Percentiles rank a stretch among this genome's conserved stretches.
phyloP scores from a whole-genome alignment of 495 filamentous ascomycete species.

The Annulohypoxylon nitens region DNA sequence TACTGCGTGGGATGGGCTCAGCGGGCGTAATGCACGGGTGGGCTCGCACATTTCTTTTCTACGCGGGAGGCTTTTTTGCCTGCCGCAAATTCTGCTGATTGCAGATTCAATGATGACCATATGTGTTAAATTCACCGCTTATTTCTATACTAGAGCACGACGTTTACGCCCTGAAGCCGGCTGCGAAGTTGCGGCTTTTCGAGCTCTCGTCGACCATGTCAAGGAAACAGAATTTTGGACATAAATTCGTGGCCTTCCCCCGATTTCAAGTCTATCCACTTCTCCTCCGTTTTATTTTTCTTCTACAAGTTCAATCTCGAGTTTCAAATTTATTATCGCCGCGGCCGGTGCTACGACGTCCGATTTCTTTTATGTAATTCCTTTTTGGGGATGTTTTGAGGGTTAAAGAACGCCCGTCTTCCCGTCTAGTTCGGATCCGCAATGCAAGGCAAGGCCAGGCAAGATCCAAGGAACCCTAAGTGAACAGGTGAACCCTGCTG shows the following conservation, averaged over 20 bases:
- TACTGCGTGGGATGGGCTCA: too few species aligned
- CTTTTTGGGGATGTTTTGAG: neutral
- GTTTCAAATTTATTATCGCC: neutral
- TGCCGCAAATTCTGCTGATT: conserved; percentile 13
- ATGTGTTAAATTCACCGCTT: conserved; percentile 30
- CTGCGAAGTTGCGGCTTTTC: conserved; percentile 24
- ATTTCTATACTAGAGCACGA: neutral
- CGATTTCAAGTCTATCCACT: neutral
- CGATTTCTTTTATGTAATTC: conserved; percentile 4
- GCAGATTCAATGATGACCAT: conserved; percentile 4
- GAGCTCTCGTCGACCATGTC: neutral
- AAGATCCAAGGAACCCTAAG: neutral
- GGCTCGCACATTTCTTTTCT: conserved; percentile 4
- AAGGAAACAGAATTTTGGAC: neutral
- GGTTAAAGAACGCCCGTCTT: neutral
- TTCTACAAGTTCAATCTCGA: neutral
- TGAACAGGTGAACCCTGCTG: neutral
- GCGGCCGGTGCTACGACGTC: neutral
- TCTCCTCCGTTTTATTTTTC: neutral
- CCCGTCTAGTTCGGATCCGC: neutral
- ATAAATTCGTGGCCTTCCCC: conserved; percentile 20
- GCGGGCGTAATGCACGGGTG: neutral
- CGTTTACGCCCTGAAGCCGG: neutral
- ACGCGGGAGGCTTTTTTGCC: neutral
- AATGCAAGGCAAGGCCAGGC: conserved; percentile 15